Evolutionary conservation across 495 filamentous ascomycete genomes (phyloP).

Genomic region (Penicillium psychrofluorescens): DNA sequence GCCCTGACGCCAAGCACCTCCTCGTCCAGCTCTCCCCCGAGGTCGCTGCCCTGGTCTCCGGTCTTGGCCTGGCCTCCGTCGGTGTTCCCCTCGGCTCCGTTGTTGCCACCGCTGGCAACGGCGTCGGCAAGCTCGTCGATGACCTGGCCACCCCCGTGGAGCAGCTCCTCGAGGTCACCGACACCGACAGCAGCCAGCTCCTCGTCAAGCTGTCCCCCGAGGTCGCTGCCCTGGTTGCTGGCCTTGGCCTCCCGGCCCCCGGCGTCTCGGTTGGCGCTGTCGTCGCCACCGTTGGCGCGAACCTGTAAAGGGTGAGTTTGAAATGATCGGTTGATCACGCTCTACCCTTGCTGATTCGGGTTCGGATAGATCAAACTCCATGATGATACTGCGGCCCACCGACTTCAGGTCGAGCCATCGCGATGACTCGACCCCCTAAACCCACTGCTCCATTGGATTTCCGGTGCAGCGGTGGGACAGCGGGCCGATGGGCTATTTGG

Average conservation of each 20-base stretch:
- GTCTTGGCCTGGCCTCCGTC: slow-evolving; percentile 22
- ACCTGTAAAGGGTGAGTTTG: slow-evolving; percentile 22
- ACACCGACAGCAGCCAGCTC: slow-evolving; percentile 23
- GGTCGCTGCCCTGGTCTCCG: slow-evolving; percentile 22
- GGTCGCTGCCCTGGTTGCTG: slow-evolving; percentile 25
- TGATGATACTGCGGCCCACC: no score
- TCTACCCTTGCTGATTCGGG: no score
- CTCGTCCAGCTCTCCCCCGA: slow-evolving; percentile 28
- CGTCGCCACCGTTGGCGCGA: slow-evolving; percentile 26
- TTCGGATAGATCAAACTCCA: no score
- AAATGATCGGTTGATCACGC: no score
- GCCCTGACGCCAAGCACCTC: slow-evolving; percentile 21
- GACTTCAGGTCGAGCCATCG: no score
- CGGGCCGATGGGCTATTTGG: no score
- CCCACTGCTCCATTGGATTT: no score
- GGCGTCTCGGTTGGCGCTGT: slow-evolving; percentile 26
- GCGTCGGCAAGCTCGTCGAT: slow-evolving; percentile 30
- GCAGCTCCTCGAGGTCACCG: slow-evolving; percentile 26
- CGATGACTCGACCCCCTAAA: no score
- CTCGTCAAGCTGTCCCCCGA: slow-evolving; percentile 28
- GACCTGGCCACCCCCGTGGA: slow-evolving; percentile 23
- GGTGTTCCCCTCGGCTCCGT: slow-evolving; percentile 20
- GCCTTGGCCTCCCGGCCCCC: slow-evolving; percentile 30
- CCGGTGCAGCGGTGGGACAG: no score
- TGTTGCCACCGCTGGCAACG: slow-evolving; percentile 20